Base-by-base conservation (phyloP, 108 stramenopile genomes). In the Discostella stelligeroides region DNA sequence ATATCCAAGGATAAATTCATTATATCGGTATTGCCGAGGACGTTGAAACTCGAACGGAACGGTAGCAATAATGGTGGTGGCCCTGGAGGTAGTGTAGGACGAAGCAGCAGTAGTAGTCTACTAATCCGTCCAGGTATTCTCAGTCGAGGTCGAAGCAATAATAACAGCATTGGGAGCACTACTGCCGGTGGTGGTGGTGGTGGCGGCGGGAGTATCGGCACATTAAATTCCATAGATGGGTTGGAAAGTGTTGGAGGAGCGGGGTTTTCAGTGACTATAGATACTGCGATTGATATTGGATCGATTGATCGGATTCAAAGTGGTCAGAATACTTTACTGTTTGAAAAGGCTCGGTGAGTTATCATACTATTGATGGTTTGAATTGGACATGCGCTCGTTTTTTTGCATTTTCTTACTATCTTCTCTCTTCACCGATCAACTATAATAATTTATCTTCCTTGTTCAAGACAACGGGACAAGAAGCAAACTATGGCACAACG, bases 221-320 rank as follows among this genome's bases (percentile, higher is more conserved):
- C 46, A 12, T 37, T 34, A 25, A 60, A 69, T 63, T 70, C 78
- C n/a, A 30, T 74, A 14, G 73, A 63, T 60, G 72, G 72, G 27
- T 50, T 42, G n/a, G 56, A 43, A 8, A 58, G 54, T 25, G 42
- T 53, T 17, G 30, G 7, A 20, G 40, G 27, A 25, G 56, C 24
- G 15, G 23, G 48, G 23, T 49, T 77, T 20, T 63, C 76, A 34
- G 57, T 39, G 21, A 58, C 18, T 21, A 18, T 37, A 4, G 38
- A 47, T 30, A 34, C 66, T 41, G 73, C 70, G 1, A 84, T 94
- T 41, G 88, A 94, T 66, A 78, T 94, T 78, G 89, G 93, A 7
- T 78, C 86, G 8, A 88, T 94, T 67, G 88, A 87, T 71, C 66
- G 90, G 41, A 89, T 94, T 60, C 93, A 90, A 74, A 82, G 88